Evolutionary conservation across 768 basidiomycete species (phyloP).

Genomic region (Lactifluus hygrophoroides): DNA sequence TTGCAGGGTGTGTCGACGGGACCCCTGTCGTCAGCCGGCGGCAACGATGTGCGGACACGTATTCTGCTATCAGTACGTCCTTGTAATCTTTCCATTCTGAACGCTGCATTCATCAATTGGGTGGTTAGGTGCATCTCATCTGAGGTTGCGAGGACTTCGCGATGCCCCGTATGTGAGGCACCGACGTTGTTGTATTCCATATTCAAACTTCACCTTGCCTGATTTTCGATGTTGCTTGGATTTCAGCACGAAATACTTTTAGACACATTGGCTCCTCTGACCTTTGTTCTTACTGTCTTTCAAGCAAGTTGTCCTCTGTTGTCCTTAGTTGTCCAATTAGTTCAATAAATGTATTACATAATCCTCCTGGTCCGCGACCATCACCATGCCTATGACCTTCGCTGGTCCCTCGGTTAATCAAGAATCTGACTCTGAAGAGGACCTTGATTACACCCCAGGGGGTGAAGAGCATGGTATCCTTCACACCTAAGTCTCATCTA

Average conservation of each 20-base stretch:
- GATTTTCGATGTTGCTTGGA: background rate
- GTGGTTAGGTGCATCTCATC: slow-evolving; percentile 44
- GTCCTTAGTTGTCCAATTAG: background rate
- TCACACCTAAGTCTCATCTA: background rate
- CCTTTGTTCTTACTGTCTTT: too few relatives aligned
- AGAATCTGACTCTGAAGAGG: slow-evolving; percentile 57
- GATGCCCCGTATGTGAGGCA: slow-evolving; percentile 45
- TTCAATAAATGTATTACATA: slow-evolving; percentile 13
- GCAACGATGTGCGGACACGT: slow-evolving; percentile 57
- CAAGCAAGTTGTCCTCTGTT: too few relatives aligned
- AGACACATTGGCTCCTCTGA: background rate
- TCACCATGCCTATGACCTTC: slow-evolving; percentile 1
- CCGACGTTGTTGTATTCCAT: slow-evolving; percentile 48
- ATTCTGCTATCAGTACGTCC: slow-evolving; percentile 47
- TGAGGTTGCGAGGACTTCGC: slow-evolving; percentile 36
- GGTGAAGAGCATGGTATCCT: slow-evolving; percentile 29
- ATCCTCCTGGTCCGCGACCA: background rate
- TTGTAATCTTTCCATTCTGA: background rate
- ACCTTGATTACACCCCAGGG: slow-evolving; percentile 61
- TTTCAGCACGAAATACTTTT: background rate
- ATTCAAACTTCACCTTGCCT: slow-evolving; percentile 37
- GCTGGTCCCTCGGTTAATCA: slow-evolving; percentile 16
- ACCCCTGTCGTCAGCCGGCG: slow-evolving; percentile 44
- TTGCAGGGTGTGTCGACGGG: slow-evolving; percentile 41
- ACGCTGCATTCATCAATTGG: slow-evolving; percentile 1